A percentile compares a stretch with the other conserved stretches of the same genome.
Conservation (phyloP, 2,329 filamentous ascomycete genomes). For the Stachybotrys elegans region DNA sequence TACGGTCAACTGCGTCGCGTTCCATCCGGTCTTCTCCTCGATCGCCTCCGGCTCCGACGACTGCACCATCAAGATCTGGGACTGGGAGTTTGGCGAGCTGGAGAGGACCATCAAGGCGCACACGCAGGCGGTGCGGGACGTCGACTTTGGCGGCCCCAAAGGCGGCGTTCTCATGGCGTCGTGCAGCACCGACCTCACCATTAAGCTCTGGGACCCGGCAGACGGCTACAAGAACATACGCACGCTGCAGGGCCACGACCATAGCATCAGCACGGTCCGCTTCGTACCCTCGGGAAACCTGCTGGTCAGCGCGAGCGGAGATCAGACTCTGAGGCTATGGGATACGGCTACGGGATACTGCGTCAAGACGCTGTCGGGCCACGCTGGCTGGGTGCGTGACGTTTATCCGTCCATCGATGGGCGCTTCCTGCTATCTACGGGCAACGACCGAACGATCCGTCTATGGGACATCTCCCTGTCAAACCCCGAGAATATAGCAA, state of each 20-base stretch:
- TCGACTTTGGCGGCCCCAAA: conserved; percentile 83
- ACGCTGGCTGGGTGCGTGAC: conserved; percentile 82
- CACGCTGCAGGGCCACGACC: conserved; percentile 86
- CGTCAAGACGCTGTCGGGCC: conserved; percentile 76
- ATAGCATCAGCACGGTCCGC: conserved; percentile 79
- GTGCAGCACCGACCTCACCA: conserved; percentile 81
- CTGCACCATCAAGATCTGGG: conserved; percentile 94
- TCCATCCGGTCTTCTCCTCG: conserved; percentile 87
- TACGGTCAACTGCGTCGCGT: conserved; percentile 81
- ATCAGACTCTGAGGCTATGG: conserved; percentile 82
- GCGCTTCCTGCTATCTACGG: conserved; percentile 72
- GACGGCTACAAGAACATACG: conserved; percentile 92
- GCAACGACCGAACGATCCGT: conserved; percentile 74
- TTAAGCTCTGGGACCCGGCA: conserved; percentile 90
- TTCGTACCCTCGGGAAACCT: conserved; percentile 84
- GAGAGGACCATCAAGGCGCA: conserved; percentile 90
- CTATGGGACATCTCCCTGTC: conserved; percentile 73
- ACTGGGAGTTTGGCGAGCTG: conserved; percentile 89
- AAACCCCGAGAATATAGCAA: conserved; percentile 66
- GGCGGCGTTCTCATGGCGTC: conserved; percentile 33
- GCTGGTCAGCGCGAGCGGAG: conserved; percentile 76
- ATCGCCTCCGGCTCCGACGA: conserved; percentile 89
- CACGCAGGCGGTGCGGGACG: conserved; percentile 79
- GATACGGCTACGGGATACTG: conserved; percentile 89
- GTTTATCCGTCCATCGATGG: conserved; percentile 81